A percentile compares a stretch with the other conserved stretches of the same genome.
Evolutionary conservation across 129 eudicot genomes (phyloP).

Genomic region (Flaveria brownii): DNA sequence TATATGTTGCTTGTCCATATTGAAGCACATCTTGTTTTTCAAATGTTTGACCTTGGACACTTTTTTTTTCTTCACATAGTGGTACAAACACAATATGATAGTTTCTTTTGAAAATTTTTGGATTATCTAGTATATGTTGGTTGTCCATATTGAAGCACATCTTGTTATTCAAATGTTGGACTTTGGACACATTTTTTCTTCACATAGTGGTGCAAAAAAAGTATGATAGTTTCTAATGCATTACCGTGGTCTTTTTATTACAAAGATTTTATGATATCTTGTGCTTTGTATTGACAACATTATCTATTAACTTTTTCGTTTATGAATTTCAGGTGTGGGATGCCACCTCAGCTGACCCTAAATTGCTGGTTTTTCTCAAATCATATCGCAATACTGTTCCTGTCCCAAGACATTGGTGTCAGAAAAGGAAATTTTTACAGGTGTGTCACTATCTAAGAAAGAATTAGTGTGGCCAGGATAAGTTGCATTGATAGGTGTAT

Average conservation of each 20-base stretch:
- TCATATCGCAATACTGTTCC: slow-evolving; percentile 94
- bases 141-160: not conserved
- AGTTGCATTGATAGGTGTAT: slow-evolving; percentile 23
- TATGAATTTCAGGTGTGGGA: slow-evolving; percentile 83
- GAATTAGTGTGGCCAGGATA: not conserved
- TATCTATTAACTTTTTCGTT: not conserved
- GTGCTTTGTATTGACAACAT: not conserved
- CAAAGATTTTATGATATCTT: not conserved
- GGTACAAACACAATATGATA: too few relatives aligned
- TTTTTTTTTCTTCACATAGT: too few relatives aligned
- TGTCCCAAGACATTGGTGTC: slow-evolving; percentile 99
- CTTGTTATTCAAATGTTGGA: not conserved
- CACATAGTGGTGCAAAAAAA: not conserved
- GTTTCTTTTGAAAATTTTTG: not conserved
- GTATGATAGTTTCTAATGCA: not conserved
- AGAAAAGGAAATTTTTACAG: slow-evolving; percentile 94
- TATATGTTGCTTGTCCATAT: not conserved
- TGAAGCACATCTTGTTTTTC: not conserved
- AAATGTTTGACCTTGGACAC: not conserved
- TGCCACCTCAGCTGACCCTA: slow-evolving; percentile 95
- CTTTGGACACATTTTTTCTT: not conserved
- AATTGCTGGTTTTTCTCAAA: slow-evolving; percentile 82
- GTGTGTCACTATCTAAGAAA: slow-evolving; percentile 42
- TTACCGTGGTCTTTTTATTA: not conserved
- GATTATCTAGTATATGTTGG: not conserved